Conservation (phyloP, 306 rosid genomes). For the Fragaria nilgerrensis region DNA sequence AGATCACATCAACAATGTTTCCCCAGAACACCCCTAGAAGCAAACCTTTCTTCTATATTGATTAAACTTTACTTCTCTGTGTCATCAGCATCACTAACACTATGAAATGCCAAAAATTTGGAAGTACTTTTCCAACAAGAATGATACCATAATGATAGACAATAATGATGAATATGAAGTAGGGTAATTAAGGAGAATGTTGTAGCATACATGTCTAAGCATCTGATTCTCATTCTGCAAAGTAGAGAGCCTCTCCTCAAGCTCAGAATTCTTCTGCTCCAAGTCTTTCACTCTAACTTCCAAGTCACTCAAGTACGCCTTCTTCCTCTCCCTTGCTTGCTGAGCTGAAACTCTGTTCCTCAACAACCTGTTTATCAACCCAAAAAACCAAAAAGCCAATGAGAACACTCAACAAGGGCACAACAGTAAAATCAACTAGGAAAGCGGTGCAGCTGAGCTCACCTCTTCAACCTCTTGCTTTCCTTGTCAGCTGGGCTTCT, state of each 20-base stretch:
- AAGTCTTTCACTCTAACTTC: slow-evolving; percentile 69
- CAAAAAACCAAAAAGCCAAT: slow-evolving; percentile 26
- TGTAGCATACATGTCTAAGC: slow-evolving; percentile 82
- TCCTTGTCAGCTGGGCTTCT: slow-evolving; percentile 95
- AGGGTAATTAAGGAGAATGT: not conserved
- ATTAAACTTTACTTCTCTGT: not conserved
- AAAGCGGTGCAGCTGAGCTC: not conserved
- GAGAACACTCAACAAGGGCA: slow-evolving; percentile 10
- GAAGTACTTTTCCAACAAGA: not conserved
- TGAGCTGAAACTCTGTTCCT: slow-evolving; percentile 98
- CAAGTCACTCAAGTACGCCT: slow-evolving; percentile 81
- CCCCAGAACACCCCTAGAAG: not conserved
- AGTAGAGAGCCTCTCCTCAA: slow-evolving; percentile 79
- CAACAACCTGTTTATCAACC: slow-evolving; percentile 52
- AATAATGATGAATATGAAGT: not conserved
- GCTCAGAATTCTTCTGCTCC: slow-evolving; percentile 81
- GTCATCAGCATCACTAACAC: not conserved
- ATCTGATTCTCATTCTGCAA: slow-evolving; percentile 96
- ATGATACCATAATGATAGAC: not conserved
- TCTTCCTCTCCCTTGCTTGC: slow-evolving; percentile 97
- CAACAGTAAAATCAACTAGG: not conserved
- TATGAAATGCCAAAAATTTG: not conserved
- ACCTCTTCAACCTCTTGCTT: slow-evolving; percentile 92
- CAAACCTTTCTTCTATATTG: not conserved
- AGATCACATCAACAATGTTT: not conserved